Conservation (phyloP, 2,329 filamentous ascomycete genomes). For the Monosporascus sp. region DNA sequence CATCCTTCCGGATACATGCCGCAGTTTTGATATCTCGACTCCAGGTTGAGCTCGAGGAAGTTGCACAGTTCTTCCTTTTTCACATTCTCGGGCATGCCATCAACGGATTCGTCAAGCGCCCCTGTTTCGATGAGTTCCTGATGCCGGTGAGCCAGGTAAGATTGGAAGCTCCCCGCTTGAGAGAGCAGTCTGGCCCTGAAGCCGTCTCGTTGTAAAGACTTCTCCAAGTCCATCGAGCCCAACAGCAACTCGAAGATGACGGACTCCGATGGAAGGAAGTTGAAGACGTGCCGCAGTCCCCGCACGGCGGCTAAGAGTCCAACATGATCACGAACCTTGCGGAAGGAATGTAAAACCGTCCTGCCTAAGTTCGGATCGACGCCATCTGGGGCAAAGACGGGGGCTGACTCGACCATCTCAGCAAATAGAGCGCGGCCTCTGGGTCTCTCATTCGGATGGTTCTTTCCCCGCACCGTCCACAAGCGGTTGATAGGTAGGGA, state of each 20-base stretch:
- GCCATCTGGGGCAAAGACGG: conserved; percentile 37
- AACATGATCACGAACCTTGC: conserved; percentile 36
- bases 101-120: conserved; percentile 19
- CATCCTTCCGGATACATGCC: background rate
- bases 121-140: conserved; percentile 17
- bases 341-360: conserved; percentile 46
- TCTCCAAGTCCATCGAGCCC: conserved; percentile 36
- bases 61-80: conserved; percentile 36
- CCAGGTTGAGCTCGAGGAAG: conserved; percentile 35
- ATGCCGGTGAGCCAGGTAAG: conserved; percentile 25
- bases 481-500: conserved; percentile 47
- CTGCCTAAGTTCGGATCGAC: conserved; percentile 43
- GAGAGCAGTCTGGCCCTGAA: conserved; percentile 35
- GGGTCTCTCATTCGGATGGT: conserved; percentile 24
- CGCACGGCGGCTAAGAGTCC: conserved; percentile 42
- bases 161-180: conserved; percentile 38
- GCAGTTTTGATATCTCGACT: conserved; percentile 12
- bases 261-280: conserved; percentile 38
- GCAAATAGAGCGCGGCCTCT: conserved; percentile 39
- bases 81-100: conserved; percentile 30
- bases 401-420: conserved; percentile 43
- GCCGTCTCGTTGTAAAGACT: conserved; percentile 2
- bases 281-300: conserved; percentile 36
- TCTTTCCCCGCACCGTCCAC: conserved; percentile 25
- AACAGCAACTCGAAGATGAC: conserved; percentile 42